Percentiles rank a stretch among this genome's conserved stretches.
Evolutionary conservation across 768 basidiomycete genomes (phyloP).

Genomic region (Phanerodontia chrysosporium): DNA sequence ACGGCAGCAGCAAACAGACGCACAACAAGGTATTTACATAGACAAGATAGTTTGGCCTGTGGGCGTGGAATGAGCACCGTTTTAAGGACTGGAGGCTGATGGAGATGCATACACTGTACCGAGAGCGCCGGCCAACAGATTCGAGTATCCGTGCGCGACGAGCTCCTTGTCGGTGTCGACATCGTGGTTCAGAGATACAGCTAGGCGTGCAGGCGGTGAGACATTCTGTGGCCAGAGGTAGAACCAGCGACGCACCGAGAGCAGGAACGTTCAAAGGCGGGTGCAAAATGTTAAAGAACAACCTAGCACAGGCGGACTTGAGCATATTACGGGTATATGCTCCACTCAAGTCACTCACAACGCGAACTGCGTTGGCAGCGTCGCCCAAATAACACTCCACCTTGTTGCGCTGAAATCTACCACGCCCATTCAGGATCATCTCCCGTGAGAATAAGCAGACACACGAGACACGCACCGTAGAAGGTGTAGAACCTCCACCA

Average conservation of each 20-base stretch:
- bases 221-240: not conserved
- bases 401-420: slow-evolving; percentile 59
- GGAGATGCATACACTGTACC: slow-evolving; percentile 72
- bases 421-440: not conserved
- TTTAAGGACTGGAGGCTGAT: not conserved
- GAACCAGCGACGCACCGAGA: slow-evolving; percentile 45
- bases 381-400: slow-evolving; percentile 69
- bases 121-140: slow-evolving; percentile 72
- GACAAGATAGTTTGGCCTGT: slow-evolving; percentile 79
- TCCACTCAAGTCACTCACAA: slow-evolving; percentile 49
- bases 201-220: slow-evolving; percentile 29
- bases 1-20: too few species aligned
- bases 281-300: slow-evolving; percentile 84
- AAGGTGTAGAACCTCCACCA: slow-evolving; percentile 90
- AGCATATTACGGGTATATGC: not conserved
- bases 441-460: not conserved
- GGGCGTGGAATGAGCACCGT: not conserved
- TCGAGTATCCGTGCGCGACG: slow-evolving; percentile 89
- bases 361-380: slow-evolving; percentile 92
- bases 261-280: slow-evolving; percentile 89
- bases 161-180: slow-evolving; percentile 91
- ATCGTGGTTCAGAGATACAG: slow-evolving; percentile 85
- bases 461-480: slow-evolving; percentile 51
- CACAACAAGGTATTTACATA: slow-evolving; percentile 84
- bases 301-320: slow-evolving; percentile 28